Evolutionary conservation across 768 basidiomycete species (phyloP).

Genomic region (Arthromyces matolae): DNA sequence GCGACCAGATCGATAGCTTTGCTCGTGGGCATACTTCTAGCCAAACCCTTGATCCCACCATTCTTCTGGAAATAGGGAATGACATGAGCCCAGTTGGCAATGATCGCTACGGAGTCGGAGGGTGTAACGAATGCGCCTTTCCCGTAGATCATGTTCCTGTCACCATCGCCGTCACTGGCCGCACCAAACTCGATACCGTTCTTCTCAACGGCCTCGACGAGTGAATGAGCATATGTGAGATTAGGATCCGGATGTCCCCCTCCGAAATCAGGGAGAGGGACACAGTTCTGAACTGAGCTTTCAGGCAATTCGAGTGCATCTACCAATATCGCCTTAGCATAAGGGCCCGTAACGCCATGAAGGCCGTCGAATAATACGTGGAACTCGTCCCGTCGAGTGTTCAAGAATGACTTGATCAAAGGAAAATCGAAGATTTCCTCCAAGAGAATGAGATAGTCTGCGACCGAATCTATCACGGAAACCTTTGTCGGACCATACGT

Average conservation of each 20-base stretch:
- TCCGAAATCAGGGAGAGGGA: conserved; percentile 92
- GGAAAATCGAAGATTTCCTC: conserved; percentile 92
- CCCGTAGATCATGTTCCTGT: conserved; percentile 99
- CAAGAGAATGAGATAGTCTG: conserved; percentile 81
- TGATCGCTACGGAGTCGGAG: conserved; percentile 96
- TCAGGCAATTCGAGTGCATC: conserved; percentile 76
- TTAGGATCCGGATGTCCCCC: conserved; percentile 99
- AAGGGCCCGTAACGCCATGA: conserved; percentile 96
- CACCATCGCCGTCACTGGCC: conserved; percentile 96
- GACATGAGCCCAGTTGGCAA: conserved; percentile 91
- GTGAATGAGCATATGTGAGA: conserved; percentile 91
- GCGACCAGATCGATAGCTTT: conserved; percentile 97
- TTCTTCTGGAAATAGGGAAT: conserved; percentile 91
- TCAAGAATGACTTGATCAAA: conserved; percentile 86
- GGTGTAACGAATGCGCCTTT: conserved; percentile 97
- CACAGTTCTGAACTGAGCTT: conserved; percentile 84
- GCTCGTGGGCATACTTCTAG: conserved; percentile 95
- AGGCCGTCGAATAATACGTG: conserved; percentile 94
- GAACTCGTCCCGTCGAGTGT: conserved; percentile 61
- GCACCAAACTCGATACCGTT: conserved; percentile 89
- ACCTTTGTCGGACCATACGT: conserved; percentile 82
- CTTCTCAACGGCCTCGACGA: conserved; percentile 90
- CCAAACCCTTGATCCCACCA: conserved; percentile 91
- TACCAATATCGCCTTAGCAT: conserved; percentile 85
- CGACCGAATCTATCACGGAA: conserved; percentile 90